A percentile compares a stretch with the other conserved stretches of the same genome.
Evolutionary conservation across 768 basidiomycete genomes (phyloP).

Genomic region (Mycena vulgaris): DNA sequence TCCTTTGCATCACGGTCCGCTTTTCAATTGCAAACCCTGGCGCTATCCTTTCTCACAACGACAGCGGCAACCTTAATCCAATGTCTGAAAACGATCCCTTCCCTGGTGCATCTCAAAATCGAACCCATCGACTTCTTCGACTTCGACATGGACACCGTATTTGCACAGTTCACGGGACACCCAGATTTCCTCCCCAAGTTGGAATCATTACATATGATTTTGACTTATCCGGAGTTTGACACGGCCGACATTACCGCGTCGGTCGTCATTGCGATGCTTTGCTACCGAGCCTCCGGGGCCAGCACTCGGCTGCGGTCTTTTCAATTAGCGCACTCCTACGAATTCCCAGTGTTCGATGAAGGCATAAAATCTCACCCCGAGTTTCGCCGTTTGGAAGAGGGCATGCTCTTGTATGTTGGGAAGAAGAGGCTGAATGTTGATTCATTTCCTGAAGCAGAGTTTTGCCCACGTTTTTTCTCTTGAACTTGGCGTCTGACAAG

Average conservation of each 20-base stretch:
- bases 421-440: too few relatives aligned
- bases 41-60: not conserved
- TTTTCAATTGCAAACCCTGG: not conserved
- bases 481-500: too few relatives aligned
- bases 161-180: not conserved
- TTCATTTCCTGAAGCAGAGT: too few relatives aligned
- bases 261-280: not conserved
- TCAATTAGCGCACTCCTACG: not conserved
- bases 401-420: constrained; percentile 1
- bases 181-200: not conserved
- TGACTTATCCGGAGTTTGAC: not conserved
- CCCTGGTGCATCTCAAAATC: constrained; percentile 12
- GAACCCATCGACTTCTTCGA: not conserved
- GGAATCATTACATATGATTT: constrained; percentile 8
- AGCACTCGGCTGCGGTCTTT: constrained; percentile 3
- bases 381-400: not conserved
- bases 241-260: not conserved
- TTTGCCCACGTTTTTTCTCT: too few relatives aligned
- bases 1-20: constrained; percentile 11
- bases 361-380: not conserved
- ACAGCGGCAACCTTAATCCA: not conserved
- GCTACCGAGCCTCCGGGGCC: not conserved
- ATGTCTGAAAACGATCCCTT: not conserved
- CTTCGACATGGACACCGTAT: not conserved
- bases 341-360: not conserved